phyloP scores from a whole-genome alignment of 352 stramenopile species.

The Phytophthora ohioensis region DNA sequence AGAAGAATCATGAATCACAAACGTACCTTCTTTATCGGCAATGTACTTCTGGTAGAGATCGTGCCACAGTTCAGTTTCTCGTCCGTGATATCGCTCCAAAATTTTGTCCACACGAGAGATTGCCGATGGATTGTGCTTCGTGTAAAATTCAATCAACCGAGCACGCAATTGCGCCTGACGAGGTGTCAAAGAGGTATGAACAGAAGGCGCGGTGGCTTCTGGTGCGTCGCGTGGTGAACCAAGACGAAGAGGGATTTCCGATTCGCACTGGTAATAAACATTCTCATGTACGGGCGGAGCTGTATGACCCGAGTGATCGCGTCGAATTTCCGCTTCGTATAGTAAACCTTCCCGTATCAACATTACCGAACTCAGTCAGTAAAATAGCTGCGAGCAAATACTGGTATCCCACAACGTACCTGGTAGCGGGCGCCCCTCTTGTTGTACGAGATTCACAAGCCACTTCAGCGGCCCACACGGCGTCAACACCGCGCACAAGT shows the following conservation, averaged over 20 bases:
- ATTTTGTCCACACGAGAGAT: conserved; percentile 78
- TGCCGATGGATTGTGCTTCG: conserved; percentile 68
- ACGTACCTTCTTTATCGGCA: conserved; percentile 56
- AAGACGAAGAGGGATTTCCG: conserved; percentile 47
- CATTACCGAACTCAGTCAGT: conserved; percentile 15
- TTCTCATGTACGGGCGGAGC: conserved; percentile 41
- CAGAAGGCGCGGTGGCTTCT: not conserved
- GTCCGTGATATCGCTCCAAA: conserved; percentile 76
- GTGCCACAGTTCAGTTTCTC: conserved; percentile 80
- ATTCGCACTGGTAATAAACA: conserved; percentile 80
- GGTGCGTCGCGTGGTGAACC: conserved; percentile 25
- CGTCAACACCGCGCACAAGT: conserved; percentile 99
- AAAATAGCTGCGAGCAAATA: not conserved
- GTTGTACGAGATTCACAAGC: conserved; percentile 95
- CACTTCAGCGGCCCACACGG: conserved; percentile 97
- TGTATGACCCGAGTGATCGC: conserved; percentile 37
- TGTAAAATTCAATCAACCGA: conserved; percentile 75
- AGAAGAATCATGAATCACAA: not conserved
- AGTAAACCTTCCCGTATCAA: conserved; percentile 56
- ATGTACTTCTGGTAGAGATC: conserved; percentile 84
- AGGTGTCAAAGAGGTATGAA: conserved; percentile 22
- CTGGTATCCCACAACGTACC: conserved; percentile 45
- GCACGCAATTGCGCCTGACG: conserved; percentile 43
- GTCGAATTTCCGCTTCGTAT: conserved; percentile 77
- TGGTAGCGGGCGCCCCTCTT: conserved; percentile 90